phyloP scores from a whole-genome alignment of 139 green algal genomes.

The Axilococcus clingmanii region DNA sequence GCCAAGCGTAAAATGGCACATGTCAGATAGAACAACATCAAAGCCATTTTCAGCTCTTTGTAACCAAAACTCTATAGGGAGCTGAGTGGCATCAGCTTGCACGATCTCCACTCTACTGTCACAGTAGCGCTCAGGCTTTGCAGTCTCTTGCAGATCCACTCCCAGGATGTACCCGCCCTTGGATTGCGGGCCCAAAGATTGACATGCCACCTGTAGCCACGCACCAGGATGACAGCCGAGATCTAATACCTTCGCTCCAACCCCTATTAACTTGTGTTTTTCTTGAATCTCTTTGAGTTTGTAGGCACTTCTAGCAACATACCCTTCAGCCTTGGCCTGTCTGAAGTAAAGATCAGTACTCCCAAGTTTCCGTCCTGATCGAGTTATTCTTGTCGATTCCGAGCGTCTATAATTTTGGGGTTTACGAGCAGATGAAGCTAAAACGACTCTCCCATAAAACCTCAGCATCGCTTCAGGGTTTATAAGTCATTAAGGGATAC shows the following conservation, averaged over 20 bases:
- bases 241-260: constrained; percentile 49
- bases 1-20: constrained; percentile 64
- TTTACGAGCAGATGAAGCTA: no score
- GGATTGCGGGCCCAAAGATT: constrained; percentile 50
- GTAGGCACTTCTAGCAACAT: constrained; percentile 62
- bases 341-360: constrained; percentile 5
- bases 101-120: constrained; percentile 57
- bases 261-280: constrained; percentile 64
- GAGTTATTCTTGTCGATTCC: constrained; percentile 2
- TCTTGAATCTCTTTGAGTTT: constrained; percentile 77
- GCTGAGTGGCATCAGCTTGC: constrained; percentile 47
- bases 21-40: constrained; percentile 48
- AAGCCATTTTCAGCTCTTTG: constrained; percentile 26
- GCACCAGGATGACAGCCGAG: constrained; percentile 68
- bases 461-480: no score
- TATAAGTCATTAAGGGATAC: no score
- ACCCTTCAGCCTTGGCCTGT: constrained; percentile 42
- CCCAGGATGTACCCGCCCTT: constrained; percentile 58
- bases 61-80: constrained; percentile 38
- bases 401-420: no score
- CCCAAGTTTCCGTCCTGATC: not conserved
- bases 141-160: constrained; percentile 57
- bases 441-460: no score
- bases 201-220: constrained; percentile 71
- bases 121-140: constrained; percentile 38